Conservation (phyloP, 2,329 filamentous ascomycete species). For the Exophiala alcalophila region DNA sequence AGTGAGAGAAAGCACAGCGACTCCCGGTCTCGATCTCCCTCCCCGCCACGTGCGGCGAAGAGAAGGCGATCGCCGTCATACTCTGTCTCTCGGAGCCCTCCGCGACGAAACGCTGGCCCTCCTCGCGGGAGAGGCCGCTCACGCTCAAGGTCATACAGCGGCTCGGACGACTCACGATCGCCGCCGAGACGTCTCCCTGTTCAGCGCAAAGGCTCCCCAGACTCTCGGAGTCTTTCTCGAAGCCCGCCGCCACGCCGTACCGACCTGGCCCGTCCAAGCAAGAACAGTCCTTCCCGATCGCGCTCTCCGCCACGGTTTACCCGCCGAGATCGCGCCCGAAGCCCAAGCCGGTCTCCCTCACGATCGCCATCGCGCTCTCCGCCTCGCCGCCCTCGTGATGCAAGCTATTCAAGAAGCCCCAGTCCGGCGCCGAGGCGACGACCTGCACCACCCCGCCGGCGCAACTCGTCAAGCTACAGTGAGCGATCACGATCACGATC, state of each 20-base stretch:
- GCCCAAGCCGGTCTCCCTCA: slow-evolving; percentile 18
- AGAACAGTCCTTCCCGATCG: slow-evolving; percentile 1
- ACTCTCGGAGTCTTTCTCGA: slow-evolving; percentile 2
- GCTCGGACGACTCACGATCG: slow-evolving; percentile 10
- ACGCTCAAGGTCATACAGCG: slow-evolving; percentile 19
- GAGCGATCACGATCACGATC: slow-evolving; percentile 7
- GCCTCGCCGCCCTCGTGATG: slow-evolving; percentile 5
- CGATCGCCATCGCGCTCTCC: slow-evolving; percentile 14
- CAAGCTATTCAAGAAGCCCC: slow-evolving; percentile 8
- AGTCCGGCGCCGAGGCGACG: too few species aligned
- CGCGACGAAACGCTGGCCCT: slow-evolving; percentile 19
- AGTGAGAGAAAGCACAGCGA: slow-evolving; percentile 21
- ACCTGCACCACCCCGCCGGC: slow-evolving; percentile 9
- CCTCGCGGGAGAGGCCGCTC: slow-evolving; percentile 18
- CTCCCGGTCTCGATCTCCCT: slow-evolving; percentile 27
- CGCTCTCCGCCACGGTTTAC: slow-evolving; percentile 9
- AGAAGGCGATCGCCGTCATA: slow-evolving; percentile 27
- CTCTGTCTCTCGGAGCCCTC: slow-evolving; percentile 24
- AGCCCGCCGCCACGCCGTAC: too few species aligned
- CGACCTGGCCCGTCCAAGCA: too few species aligned
- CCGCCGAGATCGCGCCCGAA: slow-evolving; percentile 3
- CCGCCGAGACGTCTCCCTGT: slow-evolving; percentile 2
- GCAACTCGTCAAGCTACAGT: background rate
- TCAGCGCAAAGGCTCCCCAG: slow-evolving; percentile 9
- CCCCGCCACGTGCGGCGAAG: slow-evolving; percentile 15